Conservation (phyloP, 202 grass and related monocot genomes). For the Elaeis oleifera region DNA sequence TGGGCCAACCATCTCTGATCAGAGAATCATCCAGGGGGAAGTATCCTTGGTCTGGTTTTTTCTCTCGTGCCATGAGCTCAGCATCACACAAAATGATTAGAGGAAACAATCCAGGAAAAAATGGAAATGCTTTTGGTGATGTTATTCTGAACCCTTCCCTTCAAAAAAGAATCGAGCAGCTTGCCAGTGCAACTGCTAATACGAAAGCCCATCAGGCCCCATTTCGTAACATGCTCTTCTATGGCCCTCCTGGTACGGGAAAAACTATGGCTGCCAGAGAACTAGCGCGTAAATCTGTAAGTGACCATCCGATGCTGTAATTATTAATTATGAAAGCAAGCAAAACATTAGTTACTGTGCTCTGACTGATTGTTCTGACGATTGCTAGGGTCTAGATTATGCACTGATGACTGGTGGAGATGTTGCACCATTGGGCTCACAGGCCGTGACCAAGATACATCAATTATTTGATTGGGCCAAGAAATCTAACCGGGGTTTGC, state of each 20-base stretch:
- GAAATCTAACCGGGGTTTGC: slow-evolving; percentile 91
- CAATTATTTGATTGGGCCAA: slow-evolving; percentile 98
- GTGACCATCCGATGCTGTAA: slow-evolving; percentile 12
- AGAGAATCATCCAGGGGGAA: slow-evolving; percentile 92
- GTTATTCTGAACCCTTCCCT: slow-evolving; percentile 94
- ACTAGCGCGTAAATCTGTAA: slow-evolving; percentile 79
- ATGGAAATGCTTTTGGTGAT: slow-evolving; percentile 88
- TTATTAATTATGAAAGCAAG: neutral
- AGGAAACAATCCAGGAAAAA: slow-evolving; percentile 41
- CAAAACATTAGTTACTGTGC: neutral
- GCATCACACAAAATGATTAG: slow-evolving; percentile 61
- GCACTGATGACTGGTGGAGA: slow-evolving; percentile 98
- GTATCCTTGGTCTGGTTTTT: slow-evolving; percentile 79
- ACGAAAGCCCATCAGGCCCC: slow-evolving; percentile 96
- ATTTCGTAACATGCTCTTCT: slow-evolving; percentile 98
- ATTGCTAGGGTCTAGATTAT: slow-evolving; percentile 81
- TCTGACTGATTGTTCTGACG: neutral
- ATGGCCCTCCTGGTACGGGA: slow-evolving; percentile 93
- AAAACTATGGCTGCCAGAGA: slow-evolving; percentile 98
- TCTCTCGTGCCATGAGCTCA: slow-evolving; percentile 51
- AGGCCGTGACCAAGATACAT: slow-evolving; percentile 98
- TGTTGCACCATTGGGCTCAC: slow-evolving; percentile 90
- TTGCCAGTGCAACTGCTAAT: slow-evolving; percentile 87
- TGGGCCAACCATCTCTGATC: slow-evolving; percentile 93
- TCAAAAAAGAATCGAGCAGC: slow-evolving; percentile 80